A percentile compares a stretch with the other conserved stretches of the same genome.
These are phyloP conservation scores for Trichosanthes cucumerina DNA, from an alignment of 306 rosid genomes.

Conservation along the genomic window DNA sequence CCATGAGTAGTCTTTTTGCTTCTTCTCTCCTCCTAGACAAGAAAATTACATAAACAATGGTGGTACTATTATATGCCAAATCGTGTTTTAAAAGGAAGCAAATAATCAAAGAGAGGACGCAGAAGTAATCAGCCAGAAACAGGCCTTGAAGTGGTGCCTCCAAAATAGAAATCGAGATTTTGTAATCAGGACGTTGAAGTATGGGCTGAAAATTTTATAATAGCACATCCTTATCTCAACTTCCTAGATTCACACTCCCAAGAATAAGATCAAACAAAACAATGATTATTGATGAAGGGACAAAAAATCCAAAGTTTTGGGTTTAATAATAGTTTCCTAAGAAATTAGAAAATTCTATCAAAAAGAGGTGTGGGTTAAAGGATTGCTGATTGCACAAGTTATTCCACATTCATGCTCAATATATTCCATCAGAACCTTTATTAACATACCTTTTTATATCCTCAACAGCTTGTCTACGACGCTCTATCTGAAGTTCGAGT, in stretches of 20 bases:
- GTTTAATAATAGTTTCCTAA: background rate
- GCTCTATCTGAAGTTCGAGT: conserved; percentile 78
- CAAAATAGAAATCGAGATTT: background rate
- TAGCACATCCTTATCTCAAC: background rate
- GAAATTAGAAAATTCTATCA: background rate
- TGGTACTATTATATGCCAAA: background rate
- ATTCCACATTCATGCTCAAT: background rate
- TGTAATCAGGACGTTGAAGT: background rate
- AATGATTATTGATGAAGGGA: background rate
- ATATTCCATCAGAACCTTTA: background rate
- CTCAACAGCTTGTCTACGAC: conserved; percentile 85
- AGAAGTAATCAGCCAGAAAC: background rate
- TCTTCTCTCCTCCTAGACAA: conserved; percentile 74
- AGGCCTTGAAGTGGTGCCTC: background rate
- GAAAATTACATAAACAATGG: background rate
- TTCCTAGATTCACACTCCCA: background rate
- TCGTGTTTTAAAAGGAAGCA: background rate
- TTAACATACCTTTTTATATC: conserved; percentile 75
- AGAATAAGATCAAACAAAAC: background rate
- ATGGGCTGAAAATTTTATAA: background rate
- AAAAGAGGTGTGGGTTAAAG: background rate
- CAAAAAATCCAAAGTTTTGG: background rate
- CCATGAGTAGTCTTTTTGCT: conserved; percentile 65
- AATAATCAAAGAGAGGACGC: background rate
- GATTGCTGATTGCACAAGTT: too few species aligned